These are phyloP conservation scores for Chaetomium olivaceum DNA, from an alignment of 2,329 filamentous ascomycete species.

Conservation along the genomic window DNA sequence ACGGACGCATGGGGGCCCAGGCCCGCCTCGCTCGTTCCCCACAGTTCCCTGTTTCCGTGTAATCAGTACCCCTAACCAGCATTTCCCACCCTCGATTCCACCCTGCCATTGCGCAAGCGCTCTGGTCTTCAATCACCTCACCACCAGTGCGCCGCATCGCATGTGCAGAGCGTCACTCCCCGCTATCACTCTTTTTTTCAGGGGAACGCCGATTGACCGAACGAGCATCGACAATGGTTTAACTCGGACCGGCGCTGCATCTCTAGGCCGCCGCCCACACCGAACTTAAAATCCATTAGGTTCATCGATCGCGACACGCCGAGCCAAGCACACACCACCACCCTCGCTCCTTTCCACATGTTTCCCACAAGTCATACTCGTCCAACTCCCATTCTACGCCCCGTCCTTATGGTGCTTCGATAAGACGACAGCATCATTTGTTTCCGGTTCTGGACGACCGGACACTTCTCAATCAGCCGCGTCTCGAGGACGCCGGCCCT, in stretches of 20 bases:
- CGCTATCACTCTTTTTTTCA: constrained; percentile 17
- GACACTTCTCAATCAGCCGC: constrained; percentile 38
- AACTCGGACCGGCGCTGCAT: constrained; percentile 10
- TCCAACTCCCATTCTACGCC: constrained; percentile 5
- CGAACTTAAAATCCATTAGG: not conserved
- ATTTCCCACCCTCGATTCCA: constrained; percentile 15
- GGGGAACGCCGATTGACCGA: constrained; percentile 16
- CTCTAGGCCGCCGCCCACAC: not conserved
- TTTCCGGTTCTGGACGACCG: constrained; percentile 17
- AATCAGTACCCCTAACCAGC: constrained; percentile 2
- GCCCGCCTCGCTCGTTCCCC: not conserved
- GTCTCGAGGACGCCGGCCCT: constrained; percentile 49
- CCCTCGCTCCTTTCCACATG: constrained; percentile 23
- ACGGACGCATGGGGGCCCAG: not conserved
- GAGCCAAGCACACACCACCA: constrained; percentile 14
- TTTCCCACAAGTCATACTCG: constrained; percentile 11
- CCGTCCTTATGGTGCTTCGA: constrained; percentile 6
- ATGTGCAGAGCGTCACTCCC: constrained; percentile 16
- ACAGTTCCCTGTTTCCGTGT: constrained; percentile 6
- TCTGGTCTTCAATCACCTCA: constrained; percentile 11
- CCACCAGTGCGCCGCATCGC: constrained; percentile 25
- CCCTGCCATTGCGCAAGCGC: not conserved
- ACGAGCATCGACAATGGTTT: constrained; percentile 16
- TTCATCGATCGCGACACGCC: constrained; percentile 8
- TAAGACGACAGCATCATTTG: constrained; percentile 11